These are phyloP conservation scores for Aspergillus sparsus DNA, from an alignment of 495 filamentous ascomycete species.

Conservation along the genomic window DNA sequence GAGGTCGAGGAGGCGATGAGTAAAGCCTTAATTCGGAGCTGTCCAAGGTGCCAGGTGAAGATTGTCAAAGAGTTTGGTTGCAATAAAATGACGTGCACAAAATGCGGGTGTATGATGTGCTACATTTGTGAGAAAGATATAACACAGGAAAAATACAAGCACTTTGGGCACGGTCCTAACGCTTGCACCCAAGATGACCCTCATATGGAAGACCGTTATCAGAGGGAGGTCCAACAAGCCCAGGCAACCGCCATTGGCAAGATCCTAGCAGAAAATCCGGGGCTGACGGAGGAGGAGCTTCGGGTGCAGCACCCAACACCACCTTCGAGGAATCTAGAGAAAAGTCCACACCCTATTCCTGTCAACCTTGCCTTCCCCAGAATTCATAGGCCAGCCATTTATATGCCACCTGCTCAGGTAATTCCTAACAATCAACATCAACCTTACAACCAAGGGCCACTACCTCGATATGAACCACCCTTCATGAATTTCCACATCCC, in stretches of 20 bases:
- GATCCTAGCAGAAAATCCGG: slow-evolving; percentile 26
- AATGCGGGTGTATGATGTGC: slow-evolving; percentile 61
- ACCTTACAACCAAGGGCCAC: not conserved
- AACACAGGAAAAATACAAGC: slow-evolving; percentile 25
- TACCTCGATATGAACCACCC: not conserved
- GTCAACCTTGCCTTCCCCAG: slow-evolving; percentile 1
- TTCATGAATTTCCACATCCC: not conserved
- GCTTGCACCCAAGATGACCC: slow-evolving; percentile 66
- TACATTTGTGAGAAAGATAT: slow-evolving; percentile 68
- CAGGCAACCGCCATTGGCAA: slow-evolving; percentile 56
- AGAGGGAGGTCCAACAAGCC: slow-evolving; percentile 66
- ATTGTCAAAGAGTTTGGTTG: slow-evolving; percentile 75
- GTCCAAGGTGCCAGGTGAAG: slow-evolving; percentile 61
- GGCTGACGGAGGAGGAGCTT: slow-evolving; percentile 26
- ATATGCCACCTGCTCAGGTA: no score
- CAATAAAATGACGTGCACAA: slow-evolving; percentile 77
- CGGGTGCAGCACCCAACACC: slow-evolving; percentile 13
- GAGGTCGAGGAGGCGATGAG: slow-evolving; percentile 83
- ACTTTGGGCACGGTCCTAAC: slow-evolving; percentile 40
- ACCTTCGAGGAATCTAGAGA: not conserved
- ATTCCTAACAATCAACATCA: not conserved
- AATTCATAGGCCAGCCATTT: not conserved
- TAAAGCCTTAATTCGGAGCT: slow-evolving; percentile 67
- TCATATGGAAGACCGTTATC: slow-evolving; percentile 54
- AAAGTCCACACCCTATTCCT: not conserved